Base-by-base conservation (phyloP, 169 alveolate genomes). In the Plasmodium relictum region DNA sequence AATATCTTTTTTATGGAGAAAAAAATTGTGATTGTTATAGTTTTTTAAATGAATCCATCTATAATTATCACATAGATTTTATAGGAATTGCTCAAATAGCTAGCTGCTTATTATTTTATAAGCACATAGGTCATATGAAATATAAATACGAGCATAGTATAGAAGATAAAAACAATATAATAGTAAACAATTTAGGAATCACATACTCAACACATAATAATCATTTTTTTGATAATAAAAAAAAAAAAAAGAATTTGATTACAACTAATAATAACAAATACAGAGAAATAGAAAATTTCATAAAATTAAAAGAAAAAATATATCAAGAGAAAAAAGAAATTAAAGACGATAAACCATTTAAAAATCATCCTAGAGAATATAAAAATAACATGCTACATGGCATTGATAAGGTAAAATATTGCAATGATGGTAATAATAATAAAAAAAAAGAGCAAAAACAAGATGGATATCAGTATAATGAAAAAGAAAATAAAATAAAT, bases 81-180 rank as follows among this genome's bases (percentile, higher is more conserved):
- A 69, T 83, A 68, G 91, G 91, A 9, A 83, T 83, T 31, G 91
- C 91, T 16, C 91, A 83, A 69, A 68, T 83, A 62, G 91, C 91
- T 66, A 69, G 91, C 86, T 66, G 91, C 50, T 39, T 83, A 31
- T 62, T 83, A 83, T 83, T 52, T 26, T 83, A 56, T 52, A 83
- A 69, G 12, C 91, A 83, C 39, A 37, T 83, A 18, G 73, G 91
- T 6, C n/a, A 62, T 73, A 39, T 10, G 24, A 83, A 83, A 83
- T 83, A 83, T 26, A 69, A 58, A 45, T 83, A 69, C 59, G 91
- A 83, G n/a, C 42, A 26, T 4, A 83, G 18, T 26, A 68, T 83
- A 22, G 31, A 37, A 20, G 91, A 83, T 16, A 70, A 24, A 16
- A 50, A 68, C 24, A 52, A 68, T 10, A 48, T 72, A 0, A 16